Base-by-base conservation (phyloP, 805 yeast genomes). In the Starmera caribaea region DNA sequence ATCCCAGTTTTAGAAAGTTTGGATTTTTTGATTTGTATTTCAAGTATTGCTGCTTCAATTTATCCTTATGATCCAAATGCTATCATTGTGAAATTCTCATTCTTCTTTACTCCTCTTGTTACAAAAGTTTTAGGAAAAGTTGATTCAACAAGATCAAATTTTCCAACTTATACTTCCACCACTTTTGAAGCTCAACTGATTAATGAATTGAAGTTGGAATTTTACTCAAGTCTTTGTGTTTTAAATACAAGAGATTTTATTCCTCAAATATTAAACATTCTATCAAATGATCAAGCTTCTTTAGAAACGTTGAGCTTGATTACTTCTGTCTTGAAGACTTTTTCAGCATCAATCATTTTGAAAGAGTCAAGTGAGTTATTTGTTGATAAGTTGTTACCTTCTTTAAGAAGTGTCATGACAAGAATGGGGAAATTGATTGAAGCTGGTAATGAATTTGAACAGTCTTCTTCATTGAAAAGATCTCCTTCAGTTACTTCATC, bases 311-410 rank as follows among this genome's bases (percentile, higher is more conserved):
- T 65, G 32, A 53, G 54, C 30, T 51, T 65, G 32, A 55, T 62
- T 12, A 58, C 61, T 3, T 68, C 67, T 32, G 63, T 66, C 21
- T 51, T 65, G 36, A 58, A 57, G 45, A 45, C 58, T 5, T 61
- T 59, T 31, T 58, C 62, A 32, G 45, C 54, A 16, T 47, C 55
- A 31, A 62, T 62, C 3, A 47, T 54, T 14, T 46, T 57, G 30
- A 48, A 47, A 14, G 44, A 38, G n/a, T 37, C 54, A 4, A 50
- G 53, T 28, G 50, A 53, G n/a, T 43, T 58, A 16, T 21, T 33
- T 8, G 52, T 65, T 6, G 30, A 40, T 5, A 45, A 47, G 31
- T 50, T 62, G 7, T 50, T 63, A 1, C 56, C 55, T 8, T 50
- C 59, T 30, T 49, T 67, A 32, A 62, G 61, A 46, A 44, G 46